Conservation (phyloP, 179 eudicot genomes). For the Amaranthus tricolor region DNA sequence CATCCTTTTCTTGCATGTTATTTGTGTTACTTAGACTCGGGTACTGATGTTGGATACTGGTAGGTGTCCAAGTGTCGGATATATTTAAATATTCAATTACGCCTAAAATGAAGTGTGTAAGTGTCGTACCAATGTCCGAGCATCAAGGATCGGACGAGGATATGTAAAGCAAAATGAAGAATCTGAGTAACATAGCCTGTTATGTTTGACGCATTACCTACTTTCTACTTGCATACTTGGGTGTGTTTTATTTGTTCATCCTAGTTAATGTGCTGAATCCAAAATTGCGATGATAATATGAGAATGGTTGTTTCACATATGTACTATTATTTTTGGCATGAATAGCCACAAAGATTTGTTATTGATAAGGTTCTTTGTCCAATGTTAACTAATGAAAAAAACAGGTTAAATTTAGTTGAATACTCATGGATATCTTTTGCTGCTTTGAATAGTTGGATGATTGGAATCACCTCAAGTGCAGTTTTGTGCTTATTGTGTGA, state of each 20-base stretch:
- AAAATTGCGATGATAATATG: slow-evolving; percentile 1
- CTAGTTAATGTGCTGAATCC: slow-evolving; percentile 17
- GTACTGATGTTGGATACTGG: too few relatives aligned
- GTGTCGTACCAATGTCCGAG: too few relatives aligned
- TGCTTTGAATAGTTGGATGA: background rate
- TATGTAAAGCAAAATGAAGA: too few relatives aligned
- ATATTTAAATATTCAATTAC: too few relatives aligned
- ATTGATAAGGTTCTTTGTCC: background rate
- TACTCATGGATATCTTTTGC: background rate
- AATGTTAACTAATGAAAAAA: background rate
- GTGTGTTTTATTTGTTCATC: background rate
- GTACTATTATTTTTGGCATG: slow-evolving; percentile 10
- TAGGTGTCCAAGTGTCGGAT: too few relatives aligned
- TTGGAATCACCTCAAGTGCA: too few relatives aligned
- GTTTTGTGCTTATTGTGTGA: too few relatives aligned
- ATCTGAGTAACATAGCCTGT: too few relatives aligned
- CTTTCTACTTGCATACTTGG: background rate
- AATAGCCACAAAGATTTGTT: background rate
- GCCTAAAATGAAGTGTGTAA: too few relatives aligned
- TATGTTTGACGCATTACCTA: background rate
- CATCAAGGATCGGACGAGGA: too few relatives aligned
- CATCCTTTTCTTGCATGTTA: background rate
- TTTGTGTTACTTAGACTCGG: background rate
- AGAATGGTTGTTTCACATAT: background rate
- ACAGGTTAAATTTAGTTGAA: background rate